Base-by-base conservation (phyloP, 164 flowering plant species). In the Nelumbo lutea region DNA sequence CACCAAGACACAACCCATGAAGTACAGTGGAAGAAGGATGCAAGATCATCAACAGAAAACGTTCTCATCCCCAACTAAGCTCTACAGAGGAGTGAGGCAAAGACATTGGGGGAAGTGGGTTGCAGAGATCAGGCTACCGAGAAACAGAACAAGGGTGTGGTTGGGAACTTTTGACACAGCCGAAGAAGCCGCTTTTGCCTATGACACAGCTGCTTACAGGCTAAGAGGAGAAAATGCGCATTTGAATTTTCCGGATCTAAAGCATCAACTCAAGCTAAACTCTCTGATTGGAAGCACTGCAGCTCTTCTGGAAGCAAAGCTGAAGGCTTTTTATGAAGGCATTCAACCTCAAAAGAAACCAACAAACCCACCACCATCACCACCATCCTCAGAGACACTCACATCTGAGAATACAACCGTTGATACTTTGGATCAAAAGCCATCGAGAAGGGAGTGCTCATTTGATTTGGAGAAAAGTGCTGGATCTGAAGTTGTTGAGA, bases 71-170 rank as follows among this genome's bases (percentile, higher is more conserved):
- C 73, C 74, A 5, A 77, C 76, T 9, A 90, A 86, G 84, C 83
- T 90, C 14, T 93, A 68, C 67, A 79, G 97, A 68, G 98, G 98
- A 9, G 97, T 91, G 40, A 85, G 98, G 73, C 97, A 91, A 67
- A 83, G 98, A 75, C 98, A 93, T 61, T 93, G 98, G 98, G 97
- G 97, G 0, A 93, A 93, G 76, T 93, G 98, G 98, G 98, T 93
- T 0, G 98, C 97, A 9, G 98, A 93, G 81, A 93, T 93, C 2
- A 78, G 98, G 68, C 63, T 93, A 48, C 98, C 98, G 11, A 79
- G 89, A 71, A 93, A 90, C 74, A 66, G 97, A 68, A 90, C 96
- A 11, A 75, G 97, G 69, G 93, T 91, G 11, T 93, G 97, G 98
- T 71, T 92, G 40, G 96, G 98, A 62, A 90, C 98, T 7, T 92